Evolutionary conservation across 768 basidiomycete species (phyloP).

Genomic region (Amanita rubescens): DNA sequence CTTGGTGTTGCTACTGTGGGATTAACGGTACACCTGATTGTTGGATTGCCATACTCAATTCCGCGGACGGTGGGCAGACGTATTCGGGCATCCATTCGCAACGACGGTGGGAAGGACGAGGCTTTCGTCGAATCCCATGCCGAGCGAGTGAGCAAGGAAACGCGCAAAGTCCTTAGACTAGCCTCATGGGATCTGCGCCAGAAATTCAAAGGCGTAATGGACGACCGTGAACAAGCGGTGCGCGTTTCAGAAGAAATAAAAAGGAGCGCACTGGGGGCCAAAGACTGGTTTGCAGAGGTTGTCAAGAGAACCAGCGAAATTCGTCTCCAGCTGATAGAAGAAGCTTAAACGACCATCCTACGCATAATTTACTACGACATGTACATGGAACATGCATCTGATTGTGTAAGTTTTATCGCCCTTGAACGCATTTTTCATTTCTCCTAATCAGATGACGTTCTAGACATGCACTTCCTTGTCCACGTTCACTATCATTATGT

Average conservation of each 20-base stretch:
- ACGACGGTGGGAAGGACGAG: constrained; percentile 39
- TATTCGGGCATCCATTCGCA: constrained; percentile 57
- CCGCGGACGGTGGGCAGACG: constrained; percentile 87
- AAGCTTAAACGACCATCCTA: too few species aligned
- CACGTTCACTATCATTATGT: background rate
- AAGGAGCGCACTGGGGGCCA: constrained; percentile 60
- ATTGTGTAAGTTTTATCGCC: background rate
- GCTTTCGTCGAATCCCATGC: constrained; percentile 65
- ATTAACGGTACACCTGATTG: constrained; percentile 69
- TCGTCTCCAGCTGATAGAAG: constrained; percentile 18
- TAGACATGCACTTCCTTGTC: background rate
- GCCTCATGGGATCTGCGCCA: constrained; percentile 88
- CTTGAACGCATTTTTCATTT: background rate
- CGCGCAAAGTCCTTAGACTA: constrained; percentile 85
- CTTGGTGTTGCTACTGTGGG: constrained; percentile 73
- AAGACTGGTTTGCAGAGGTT: constrained; percentile 62
- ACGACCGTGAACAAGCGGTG: constrained; percentile 74
- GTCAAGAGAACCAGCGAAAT: constrained; percentile 38
- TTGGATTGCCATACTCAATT: constrained; percentile 83
- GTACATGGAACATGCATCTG: background rate
- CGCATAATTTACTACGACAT: background rate
- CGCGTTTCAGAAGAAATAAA: constrained; percentile 68
- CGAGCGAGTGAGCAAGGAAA: constrained; percentile 70
- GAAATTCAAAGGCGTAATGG: constrained; percentile 73
- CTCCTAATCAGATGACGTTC: background rate